Percentiles rank a stretch among this genome's conserved stretches.
Evolutionary conservation across 225 moss, liverwort and hornwort species (phyloP).

Genomic region (Sphagnum contortum): DNA sequence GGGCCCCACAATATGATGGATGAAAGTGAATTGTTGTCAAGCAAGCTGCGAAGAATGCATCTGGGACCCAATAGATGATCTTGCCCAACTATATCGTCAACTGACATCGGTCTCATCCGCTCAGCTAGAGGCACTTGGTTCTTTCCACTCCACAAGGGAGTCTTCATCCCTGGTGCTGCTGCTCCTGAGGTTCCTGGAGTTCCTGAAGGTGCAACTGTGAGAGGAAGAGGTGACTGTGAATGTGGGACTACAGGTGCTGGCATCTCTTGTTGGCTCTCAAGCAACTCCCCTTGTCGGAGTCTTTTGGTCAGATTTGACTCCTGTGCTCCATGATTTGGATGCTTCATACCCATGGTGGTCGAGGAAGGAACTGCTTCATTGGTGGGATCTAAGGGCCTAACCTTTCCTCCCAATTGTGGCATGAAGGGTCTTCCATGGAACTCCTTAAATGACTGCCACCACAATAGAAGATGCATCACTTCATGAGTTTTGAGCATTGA

Average conservation of each 20-base stretch:
- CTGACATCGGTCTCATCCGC: conserved; percentile 62
- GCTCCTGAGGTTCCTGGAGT: neutral
- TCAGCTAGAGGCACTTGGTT: conserved; percentile 63
- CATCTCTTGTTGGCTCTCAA: conserved; percentile 29
- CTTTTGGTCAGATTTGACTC: conserved; percentile 26
- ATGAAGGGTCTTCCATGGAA: conserved; percentile 1
- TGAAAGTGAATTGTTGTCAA: conserved; percentile 52
- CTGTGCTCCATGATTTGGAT: conserved; percentile 22
- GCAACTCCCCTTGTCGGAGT: conserved; percentile 17
- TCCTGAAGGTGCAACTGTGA: too few species aligned
- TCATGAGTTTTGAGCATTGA: too few species aligned
- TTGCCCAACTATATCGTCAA: conserved; percentile 69
- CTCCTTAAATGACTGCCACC: too few species aligned
- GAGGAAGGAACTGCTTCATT: conserved; percentile 22
- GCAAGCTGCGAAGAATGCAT: conserved; percentile 56
- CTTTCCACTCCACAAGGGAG: conserved; percentile 11
- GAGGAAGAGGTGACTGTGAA: conserved; percentile 14
- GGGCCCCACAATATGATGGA: conserved; percentile 80
- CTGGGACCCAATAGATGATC: conserved; percentile 66
- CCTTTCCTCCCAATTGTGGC: conserved; percentile 16
- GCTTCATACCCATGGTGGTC: conserved; percentile 12
- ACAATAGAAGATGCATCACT: too few species aligned
- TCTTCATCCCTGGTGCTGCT: conserved; percentile 12
- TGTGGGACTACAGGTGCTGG: conserved; percentile 28
- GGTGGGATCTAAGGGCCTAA: conserved; percentile 14